A percentile compares a stretch with the other conserved stretches of the same genome.
Conservation (phyloP, 495 filamentous ascomycete species). For the Astrocystis sublimbata region DNA sequence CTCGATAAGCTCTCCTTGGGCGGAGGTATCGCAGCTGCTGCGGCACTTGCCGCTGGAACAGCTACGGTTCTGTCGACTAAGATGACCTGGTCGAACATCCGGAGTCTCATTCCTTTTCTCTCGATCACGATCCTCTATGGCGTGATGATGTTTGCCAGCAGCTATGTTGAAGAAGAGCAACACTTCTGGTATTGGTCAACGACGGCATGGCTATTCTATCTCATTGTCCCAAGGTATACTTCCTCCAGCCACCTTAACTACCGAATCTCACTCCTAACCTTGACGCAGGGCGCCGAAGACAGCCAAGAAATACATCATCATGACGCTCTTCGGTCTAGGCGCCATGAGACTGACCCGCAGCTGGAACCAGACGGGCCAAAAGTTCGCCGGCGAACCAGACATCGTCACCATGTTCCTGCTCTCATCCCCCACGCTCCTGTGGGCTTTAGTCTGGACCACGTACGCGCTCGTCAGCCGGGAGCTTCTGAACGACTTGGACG, state of each 20-base stretch:
- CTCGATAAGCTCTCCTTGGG: constrained; percentile 48
- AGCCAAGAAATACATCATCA: constrained; percentile 3
- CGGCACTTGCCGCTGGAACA: constrained; percentile 24
- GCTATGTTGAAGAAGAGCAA: constrained; percentile 97
- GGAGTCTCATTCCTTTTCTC: constrained; percentile 29
- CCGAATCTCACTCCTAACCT: constrained; percentile 14
- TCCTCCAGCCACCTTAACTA: neutral
- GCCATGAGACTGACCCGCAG: constrained; percentile 64
- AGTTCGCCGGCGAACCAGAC: constrained; percentile 83
- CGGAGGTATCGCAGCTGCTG: constrained; percentile 25
- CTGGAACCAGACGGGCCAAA: constrained; percentile 98
- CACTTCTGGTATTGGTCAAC: constrained; percentile 96
- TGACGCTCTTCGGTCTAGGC: constrained; percentile 37
- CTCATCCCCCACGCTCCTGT: constrained; percentile 62
- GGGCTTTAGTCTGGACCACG: constrained; percentile 69
- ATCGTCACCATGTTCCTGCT: constrained; percentile 71
- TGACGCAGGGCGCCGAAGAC: constrained; percentile 15
- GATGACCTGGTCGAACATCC: constrained; percentile 11
- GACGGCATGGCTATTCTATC: constrained; percentile 70
- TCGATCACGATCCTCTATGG: constrained; percentile 62
- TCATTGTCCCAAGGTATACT: constrained; percentile 54
- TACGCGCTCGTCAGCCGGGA: constrained; percentile 55
- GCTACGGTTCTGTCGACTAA: constrained; percentile 20
- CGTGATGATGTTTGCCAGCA: constrained; percentile 94
- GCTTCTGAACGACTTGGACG: constrained; percentile 37